These are phyloP conservation scores for Rutidosis leptorrhynchoides DNA, from an alignment of 129 eudicot genomes.

Conservation along the genomic window DNA sequence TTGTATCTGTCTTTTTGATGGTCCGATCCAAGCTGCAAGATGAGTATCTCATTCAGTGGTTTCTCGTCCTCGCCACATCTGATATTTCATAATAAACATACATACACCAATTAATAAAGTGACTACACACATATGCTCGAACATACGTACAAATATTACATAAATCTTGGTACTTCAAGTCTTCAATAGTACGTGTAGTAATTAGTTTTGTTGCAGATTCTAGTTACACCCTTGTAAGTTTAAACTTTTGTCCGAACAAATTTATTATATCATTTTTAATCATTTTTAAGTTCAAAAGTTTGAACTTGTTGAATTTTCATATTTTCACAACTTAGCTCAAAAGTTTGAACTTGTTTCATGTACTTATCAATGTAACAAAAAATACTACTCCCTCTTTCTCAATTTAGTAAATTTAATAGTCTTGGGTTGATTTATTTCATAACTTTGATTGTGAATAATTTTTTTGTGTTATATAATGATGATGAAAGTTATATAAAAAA, in stretches of 20 bases:
- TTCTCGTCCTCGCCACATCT: conserved; percentile 98
- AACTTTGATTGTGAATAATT: too few relatives aligned
- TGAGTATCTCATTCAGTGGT: conserved; percentile 74
- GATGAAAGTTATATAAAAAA: too few relatives aligned
- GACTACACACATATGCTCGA: neutral
- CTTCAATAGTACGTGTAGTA: too few relatives aligned
- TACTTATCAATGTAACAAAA: neutral
- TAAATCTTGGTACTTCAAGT: neutral
- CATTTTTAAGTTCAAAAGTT: neutral
- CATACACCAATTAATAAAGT: conserved; percentile 18
- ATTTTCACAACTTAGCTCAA: neutral
- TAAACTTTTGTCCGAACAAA: neutral
- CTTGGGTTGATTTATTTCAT: too few relatives aligned
- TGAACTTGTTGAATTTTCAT: neutral
- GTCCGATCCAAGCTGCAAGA: conserved; percentile 63
- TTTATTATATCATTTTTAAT: too few relatives aligned
- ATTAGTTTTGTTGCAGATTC: neutral
- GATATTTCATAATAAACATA: conserved; percentile 12
- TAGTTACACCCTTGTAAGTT: neutral
- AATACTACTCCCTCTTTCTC: neutral
- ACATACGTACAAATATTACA: neutral
- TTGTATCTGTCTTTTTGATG: conserved; percentile 41
- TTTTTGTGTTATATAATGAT: too few relatives aligned
- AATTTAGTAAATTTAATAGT: too few relatives aligned
- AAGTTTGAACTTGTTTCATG: neutral